Percentiles rank a stretch among this genome's conserved stretches.
Evolutionary conservation across 768 basidiomycete genomes (phyloP).

Genomic region (Fomitopsis serialis): DNA sequence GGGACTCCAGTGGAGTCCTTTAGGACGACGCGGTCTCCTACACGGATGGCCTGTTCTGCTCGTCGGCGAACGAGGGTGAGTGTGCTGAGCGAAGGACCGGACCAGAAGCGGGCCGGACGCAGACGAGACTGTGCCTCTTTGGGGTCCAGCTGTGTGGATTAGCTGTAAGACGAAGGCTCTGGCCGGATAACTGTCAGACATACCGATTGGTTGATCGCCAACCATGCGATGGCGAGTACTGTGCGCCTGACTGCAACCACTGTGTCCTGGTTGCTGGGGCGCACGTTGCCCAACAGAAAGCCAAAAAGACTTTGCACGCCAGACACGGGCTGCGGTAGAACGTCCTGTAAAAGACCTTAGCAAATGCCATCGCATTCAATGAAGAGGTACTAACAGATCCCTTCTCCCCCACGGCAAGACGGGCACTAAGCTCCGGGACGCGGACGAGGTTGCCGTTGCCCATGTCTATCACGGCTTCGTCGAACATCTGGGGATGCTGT

Average conservation of each 20-base stretch:
- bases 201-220: slow-evolving; percentile 84
- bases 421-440: slow-evolving; percentile 73
- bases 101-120: slow-evolving; percentile 77
- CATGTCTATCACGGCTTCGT: slow-evolving; percentile 74
- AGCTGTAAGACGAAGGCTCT: neutral
- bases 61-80: slow-evolving; percentile 59
- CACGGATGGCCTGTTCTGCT: slow-evolving; percentile 58
- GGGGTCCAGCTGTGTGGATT: slow-evolving; percentile 49
- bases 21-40: slow-evolving; percentile 67
- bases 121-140: slow-evolving; percentile 46
- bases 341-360: slow-evolving; percentile 42
- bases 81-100: slow-evolving; percentile 53
- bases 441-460: slow-evolving; percentile 59
- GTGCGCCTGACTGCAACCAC: slow-evolving; percentile 72
- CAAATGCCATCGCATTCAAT: neutral
- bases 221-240: slow-evolving; percentile 79
- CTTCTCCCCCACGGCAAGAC: slow-evolving; percentile 69
- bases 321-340: slow-evolving; percentile 50
- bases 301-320: slow-evolving; percentile 42
- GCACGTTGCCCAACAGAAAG: slow-evolving; percentile 38
- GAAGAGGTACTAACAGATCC: slow-evolving; percentile 49
- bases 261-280: slow-evolving; percentile 45
- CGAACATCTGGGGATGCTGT: slow-evolving; percentile 56
- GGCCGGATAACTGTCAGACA: slow-evolving; percentile 20
- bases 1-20: slow-evolving; percentile 45